Percentiles rank a stretch among this genome's conserved stretches.
These are phyloP conservation scores for Aegilops sharonensis DNA, from an alignment of 176 grass and related monocot species.

Conservation along the genomic window DNA sequence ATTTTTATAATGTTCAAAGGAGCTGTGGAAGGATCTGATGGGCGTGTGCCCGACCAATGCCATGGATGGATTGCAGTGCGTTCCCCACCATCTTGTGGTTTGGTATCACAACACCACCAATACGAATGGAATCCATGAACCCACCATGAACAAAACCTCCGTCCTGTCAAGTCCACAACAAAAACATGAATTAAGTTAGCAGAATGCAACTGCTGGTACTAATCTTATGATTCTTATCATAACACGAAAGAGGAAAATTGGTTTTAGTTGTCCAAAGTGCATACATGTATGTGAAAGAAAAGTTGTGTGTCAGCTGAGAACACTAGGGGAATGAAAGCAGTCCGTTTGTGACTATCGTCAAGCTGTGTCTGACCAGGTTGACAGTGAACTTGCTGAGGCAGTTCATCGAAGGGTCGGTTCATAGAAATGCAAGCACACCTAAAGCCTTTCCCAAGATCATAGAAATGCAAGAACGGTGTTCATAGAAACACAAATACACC, in stretches of 20 bases:
- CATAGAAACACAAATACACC: too few relatives aligned
- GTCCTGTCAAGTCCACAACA: conserved; percentile 16
- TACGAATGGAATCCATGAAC: conserved; percentile 77
- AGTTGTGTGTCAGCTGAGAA: neutral
- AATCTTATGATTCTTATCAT: too few relatives aligned
- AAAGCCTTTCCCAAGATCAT: too few relatives aligned
- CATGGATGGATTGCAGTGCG: conserved; percentile 84
- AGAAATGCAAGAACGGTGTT: too few relatives aligned
- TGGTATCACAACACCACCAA: conserved; percentile 87
- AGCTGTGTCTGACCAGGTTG: too few relatives aligned
- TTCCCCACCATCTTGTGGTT: conserved; percentile 87
- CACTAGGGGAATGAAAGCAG: neutral
- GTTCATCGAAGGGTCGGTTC: too few relatives aligned
- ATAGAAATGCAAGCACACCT: neutral
- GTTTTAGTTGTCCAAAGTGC: neutral
- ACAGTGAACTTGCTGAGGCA: too few relatives aligned
- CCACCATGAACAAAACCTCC: conserved; percentile 33
- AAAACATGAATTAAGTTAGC: conserved; percentile 1
- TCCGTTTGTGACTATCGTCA: neutral
- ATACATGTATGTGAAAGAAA: neutral
- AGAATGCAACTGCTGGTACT: too few relatives aligned
- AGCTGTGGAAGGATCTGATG: conserved; percentile 72
- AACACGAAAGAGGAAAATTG: neutral
- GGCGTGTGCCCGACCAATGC: conserved; percentile 59
- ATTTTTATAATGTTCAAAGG: neutral